phyloP scores from a whole-genome alignment of 164 flowering plant genomes.

The Protea cynaroides region DNA sequence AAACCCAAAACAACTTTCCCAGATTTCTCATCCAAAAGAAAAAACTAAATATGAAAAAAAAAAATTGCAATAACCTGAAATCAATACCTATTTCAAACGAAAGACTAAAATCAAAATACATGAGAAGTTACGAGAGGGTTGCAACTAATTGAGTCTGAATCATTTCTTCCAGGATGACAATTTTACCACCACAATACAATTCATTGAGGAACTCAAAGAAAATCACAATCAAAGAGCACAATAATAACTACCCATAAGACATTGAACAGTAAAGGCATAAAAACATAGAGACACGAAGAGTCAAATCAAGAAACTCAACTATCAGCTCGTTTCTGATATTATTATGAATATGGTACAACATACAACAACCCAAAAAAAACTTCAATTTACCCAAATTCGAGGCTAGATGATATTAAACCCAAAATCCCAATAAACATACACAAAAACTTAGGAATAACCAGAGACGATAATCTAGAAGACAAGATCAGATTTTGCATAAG shows the following conservation, averaged over 20 bases:
- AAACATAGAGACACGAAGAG: not conserved
- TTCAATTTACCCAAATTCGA: not conserved
- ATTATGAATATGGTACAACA: not conserved
- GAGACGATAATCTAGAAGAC: conserved; percentile 1
- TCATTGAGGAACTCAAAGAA: not conserved
- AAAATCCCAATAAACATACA: not conserved
- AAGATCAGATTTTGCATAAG: not conserved
- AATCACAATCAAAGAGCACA: conserved; percentile 3
- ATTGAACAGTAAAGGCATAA: not conserved
- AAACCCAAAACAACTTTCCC: not conserved
- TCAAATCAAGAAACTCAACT: not conserved
- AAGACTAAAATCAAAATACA: not conserved
- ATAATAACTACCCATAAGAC: not conserved
- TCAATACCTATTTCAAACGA: not conserved
- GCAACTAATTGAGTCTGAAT: not conserved
- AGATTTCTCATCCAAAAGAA: too few relatives aligned
- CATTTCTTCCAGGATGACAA: not conserved
- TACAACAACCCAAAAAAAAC: not conserved
- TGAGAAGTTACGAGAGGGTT: not conserved
- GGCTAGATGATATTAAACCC: not conserved
- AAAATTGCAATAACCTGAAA: too few relatives aligned
- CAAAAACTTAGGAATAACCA: not conserved
- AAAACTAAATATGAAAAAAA: too few relatives aligned
- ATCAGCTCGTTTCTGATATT: not conserved
- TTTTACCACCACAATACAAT: not conserved